Base-by-base conservation (phyloP, 1,139 yeast species). In the Geotrichum reessii region DNA sequence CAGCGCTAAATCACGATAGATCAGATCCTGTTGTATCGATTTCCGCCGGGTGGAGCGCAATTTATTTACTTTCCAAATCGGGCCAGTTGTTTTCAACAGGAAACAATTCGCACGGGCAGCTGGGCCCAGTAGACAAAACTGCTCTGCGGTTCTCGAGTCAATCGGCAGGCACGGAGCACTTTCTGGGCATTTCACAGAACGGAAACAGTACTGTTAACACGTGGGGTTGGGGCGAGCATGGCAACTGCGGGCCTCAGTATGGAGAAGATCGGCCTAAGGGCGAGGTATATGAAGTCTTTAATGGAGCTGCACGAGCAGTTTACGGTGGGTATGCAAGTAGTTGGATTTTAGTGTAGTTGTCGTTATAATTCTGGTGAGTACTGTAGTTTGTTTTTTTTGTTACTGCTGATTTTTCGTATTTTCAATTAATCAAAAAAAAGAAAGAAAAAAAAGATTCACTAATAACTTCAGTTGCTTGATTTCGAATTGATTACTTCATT, bases 221-320 rank as follows among this genome's bases (percentile, higher is more conserved):
- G 2, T 93, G 98, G 98, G 99, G 99, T 0, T 93, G 99, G 99
- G 97, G 97, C 27, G 99, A 93, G 69, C 99, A 93, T 69, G 98
- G 99, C 0, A 93, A 93, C 69, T 92, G 98, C 73, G 98, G 98
- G 0, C 63, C 62, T 1, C 71, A 71, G 65, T 57, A 63, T 59
- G n/a, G 47, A 46, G 53, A 59, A 40, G 46, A 14, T 46, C 19
- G 49, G 12, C 48, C 37, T 27, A 37, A 46, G 55, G 47, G 55
- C 22, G 33, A 40, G 52, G 47, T 50, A n/a, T 31, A 24, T 49
- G 44, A 33, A 24, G 46, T 57, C n/a, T 7, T 28, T 48, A 12
- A 24, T 31, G 17, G 40, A 24, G 4, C 47, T 9, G 52, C 17
- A 5, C 33, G 24, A 22, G 33, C 37, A 17, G 61, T 57, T 40